These are phyloP conservation scores for Rhodotorula sp. DNA, from an alignment of 1,284 basidiomycete genomes.

Conservation along the genomic window DNA sequence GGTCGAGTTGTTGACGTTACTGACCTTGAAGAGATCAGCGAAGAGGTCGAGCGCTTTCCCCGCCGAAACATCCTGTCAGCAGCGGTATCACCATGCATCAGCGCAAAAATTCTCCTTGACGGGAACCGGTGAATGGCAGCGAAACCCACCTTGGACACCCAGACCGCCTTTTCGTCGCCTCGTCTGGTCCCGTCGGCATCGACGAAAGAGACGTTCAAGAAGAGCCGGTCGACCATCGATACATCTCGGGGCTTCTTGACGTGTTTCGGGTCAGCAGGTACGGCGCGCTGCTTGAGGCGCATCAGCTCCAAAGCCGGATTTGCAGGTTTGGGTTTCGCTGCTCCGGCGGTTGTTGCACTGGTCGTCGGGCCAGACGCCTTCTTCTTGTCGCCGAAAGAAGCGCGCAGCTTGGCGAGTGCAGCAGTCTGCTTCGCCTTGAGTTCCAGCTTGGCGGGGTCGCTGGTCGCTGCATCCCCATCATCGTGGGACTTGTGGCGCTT, in stretches of 20 bases:
- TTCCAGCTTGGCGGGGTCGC: background rate
- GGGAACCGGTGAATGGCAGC: background rate
- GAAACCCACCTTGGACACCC: slow-evolving; percentile 23
- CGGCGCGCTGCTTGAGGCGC: slow-evolving; percentile 29
- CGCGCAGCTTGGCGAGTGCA: slow-evolving; percentile 21
- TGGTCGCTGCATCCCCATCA: background rate
- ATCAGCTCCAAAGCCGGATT: slow-evolving; percentile 23
- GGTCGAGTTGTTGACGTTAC: slow-evolving; percentile 28
- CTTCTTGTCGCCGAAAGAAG: slow-evolving; percentile 12
- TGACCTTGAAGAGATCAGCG: slow-evolving; percentile 21
- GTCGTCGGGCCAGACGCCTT: background rate
- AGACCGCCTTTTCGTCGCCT: slow-evolving; percentile 3
- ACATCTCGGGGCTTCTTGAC: slow-evolving; percentile 22
- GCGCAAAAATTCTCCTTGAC: background rate
- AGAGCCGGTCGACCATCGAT: slow-evolving; percentile 19
- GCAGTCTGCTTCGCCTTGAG: slow-evolving; percentile 4
- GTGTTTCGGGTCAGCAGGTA: slow-evolving; percentile 22
- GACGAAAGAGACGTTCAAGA: slow-evolving; percentile 8
- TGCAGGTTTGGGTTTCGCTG: background rate
- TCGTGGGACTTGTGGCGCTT: slow-evolving; percentile 14
- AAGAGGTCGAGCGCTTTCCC: slow-evolving; percentile 41
- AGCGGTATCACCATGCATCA: background rate
- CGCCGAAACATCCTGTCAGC: background rate
- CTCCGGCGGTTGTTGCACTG: too few relatives aligned
- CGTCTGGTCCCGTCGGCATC: slow-evolving; percentile 5